Percentiles rank a stretch among this genome's conserved stretches.
These are phyloP conservation scores for Fusarium ambrosium DNA, from an alignment of 2,329 filamentous ascomycete species.

Conservation along the genomic window DNA sequence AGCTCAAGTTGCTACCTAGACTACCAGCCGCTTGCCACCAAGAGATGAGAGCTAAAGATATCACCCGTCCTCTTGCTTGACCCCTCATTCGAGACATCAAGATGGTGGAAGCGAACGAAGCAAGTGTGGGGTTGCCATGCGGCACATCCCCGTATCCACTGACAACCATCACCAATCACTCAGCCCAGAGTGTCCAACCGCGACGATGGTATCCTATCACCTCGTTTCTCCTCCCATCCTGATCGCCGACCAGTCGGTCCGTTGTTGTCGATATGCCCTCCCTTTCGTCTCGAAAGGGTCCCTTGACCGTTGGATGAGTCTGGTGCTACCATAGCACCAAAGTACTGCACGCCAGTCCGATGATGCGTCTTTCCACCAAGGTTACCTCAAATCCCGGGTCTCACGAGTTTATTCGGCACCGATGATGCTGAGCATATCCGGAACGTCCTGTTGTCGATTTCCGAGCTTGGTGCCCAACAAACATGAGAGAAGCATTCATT, in stretches of 20 bases:
- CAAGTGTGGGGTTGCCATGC: constrained; percentile 47
- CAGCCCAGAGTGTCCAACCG: constrained; percentile 41
- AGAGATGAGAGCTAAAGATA: neutral
- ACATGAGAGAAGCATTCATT: neutral
- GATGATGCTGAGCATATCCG: neutral
- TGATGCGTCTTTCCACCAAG: constrained; percentile 3
- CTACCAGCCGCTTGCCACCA: neutral
- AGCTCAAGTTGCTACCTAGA: neutral
- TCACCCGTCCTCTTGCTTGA: neutral
- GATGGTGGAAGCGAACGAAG: constrained; percentile 27
- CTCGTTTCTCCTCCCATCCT: constrained; percentile 33
- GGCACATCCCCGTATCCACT: constrained; percentile 40
- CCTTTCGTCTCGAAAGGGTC: neutral
- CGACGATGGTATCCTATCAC: constrained; percentile 49
- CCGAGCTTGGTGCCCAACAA: neutral
- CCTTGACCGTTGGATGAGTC: constrained; percentile 11
- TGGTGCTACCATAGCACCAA: neutral
- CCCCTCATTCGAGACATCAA: constrained; percentile 35
- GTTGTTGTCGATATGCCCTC: constrained; percentile 36
- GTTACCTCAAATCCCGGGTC: constrained; percentile 6
- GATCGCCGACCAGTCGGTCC: constrained; percentile 47
- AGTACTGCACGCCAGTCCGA: constrained; percentile 2
- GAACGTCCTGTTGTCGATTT: neutral
- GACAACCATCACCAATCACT: constrained; percentile 43
- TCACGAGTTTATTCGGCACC: neutral